Evolutionary conservation across 441 rosid species (phyloP).

Genomic region (Aquilaria agallochum): DNA sequence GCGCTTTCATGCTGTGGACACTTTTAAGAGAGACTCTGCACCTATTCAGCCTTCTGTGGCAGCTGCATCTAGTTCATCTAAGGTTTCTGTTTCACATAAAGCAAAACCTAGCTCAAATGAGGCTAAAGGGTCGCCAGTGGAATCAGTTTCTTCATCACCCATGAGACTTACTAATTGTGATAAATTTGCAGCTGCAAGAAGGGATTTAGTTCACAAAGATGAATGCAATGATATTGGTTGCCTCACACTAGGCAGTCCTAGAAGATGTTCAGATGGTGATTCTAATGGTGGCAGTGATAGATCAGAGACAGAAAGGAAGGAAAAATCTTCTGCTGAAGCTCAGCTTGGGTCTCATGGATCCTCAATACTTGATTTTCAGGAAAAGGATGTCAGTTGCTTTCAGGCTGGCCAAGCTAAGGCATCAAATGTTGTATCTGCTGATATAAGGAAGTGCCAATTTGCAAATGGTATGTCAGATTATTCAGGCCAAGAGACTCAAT

Average conservation of each 20-base stretch:
- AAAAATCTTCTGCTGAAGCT: slow-evolving; percentile 23
- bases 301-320: slow-evolving; percentile 44
- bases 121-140: slow-evolving; percentile 87
- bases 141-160: slow-evolving; percentile 93
- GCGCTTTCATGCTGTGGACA: slow-evolving; percentile 49
- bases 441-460: slow-evolving; percentile 27
- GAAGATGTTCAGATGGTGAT: slow-evolving; percentile 55
- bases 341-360: slow-evolving; percentile 50
- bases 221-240: slow-evolving; percentile 41
- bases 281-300: slow-evolving; percentile 65
- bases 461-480: slow-evolving; percentile 42
- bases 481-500: slow-evolving; percentile 32
- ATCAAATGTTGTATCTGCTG: slow-evolving; percentile 36
- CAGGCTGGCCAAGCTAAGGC: slow-evolving; percentile 46
- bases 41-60: slow-evolving; percentile 48
- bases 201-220: slow-evolving; percentile 35
- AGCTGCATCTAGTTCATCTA: slow-evolving; percentile 92
- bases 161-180: slow-evolving; percentile 54
- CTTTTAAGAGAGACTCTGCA: slow-evolving; percentile 49
- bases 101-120: slow-evolving; percentile 57
- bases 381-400: slow-evolving; percentile 32
- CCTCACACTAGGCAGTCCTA: slow-evolving; percentile 36
- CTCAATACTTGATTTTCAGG: slow-evolving; percentile 44
- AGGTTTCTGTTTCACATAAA: slow-evolving; percentile 83
- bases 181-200: slow-evolving; percentile 40